These are phyloP conservation scores for Zanthoxylum bungeanum DNA, from an alignment of 345 rosid species.

Conservation along the genomic window DNA sequence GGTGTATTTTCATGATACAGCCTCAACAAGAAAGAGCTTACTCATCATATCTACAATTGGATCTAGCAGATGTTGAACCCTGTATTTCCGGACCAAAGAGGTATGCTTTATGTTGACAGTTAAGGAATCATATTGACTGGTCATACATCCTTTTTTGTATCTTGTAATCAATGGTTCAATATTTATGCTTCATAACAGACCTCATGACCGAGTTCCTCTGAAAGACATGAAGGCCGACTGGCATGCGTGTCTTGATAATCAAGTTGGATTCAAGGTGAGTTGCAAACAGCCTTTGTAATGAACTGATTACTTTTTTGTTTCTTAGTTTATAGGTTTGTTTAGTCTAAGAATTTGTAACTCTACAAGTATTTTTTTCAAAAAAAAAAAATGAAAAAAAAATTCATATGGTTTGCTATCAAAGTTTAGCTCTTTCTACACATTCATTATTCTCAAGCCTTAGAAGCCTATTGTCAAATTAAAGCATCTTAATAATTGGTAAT, in stretches of 20 bases:
- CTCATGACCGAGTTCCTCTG: conserved; percentile 77
- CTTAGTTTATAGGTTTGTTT: conserved; percentile 1
- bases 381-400: neutral
- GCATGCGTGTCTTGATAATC: conserved; percentile 76
- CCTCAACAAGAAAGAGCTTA: conserved; percentile 68
- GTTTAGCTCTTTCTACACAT: neutral
- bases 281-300: neutral
- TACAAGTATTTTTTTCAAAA: neutral
- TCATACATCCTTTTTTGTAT: neutral
- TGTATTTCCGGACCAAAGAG: conserved; percentile 91
- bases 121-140: neutral
- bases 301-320: neutral
- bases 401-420: neutral
- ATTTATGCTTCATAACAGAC: conserved; percentile 39
- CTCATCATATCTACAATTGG: conserved; percentile 71
- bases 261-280: conserved; percentile 80
- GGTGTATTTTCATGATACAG: conserved; percentile 33
- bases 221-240: conserved; percentile 88
- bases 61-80: conserved; percentile 75
- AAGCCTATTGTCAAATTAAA: neutral
- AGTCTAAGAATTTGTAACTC: neutral
- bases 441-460: neutral
- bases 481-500: neutral
- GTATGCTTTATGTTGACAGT: conserved; percentile 24
- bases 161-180: neutral